Conservation (phyloP, 148 eudicot species). For the Rhododendron henanense region DNA sequence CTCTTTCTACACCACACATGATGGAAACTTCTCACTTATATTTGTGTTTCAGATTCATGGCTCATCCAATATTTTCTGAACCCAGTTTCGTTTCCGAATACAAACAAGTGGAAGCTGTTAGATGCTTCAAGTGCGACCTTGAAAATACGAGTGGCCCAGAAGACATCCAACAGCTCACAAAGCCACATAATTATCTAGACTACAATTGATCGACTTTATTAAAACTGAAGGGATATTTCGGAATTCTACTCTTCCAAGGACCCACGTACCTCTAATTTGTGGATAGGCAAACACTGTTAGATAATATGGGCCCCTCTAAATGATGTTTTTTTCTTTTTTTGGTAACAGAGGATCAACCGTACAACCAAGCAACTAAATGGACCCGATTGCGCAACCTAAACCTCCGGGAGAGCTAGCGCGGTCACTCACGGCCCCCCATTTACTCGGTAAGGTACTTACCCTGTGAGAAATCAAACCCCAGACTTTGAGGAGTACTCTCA, state of each 20-base stretch:
- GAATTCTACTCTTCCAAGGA: background rate
- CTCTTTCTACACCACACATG: too few relatives aligned
- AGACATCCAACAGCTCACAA: background rate
- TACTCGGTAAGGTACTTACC: too few relatives aligned
- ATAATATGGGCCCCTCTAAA: background rate
- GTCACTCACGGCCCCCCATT: too few relatives aligned
- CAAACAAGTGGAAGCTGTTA: background rate
- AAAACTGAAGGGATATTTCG: background rate
- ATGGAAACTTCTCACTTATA: too few relatives aligned
- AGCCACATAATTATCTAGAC: background rate
- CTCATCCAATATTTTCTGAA: background rate
- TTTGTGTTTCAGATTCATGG: background rate
- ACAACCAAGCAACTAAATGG: too few relatives aligned
- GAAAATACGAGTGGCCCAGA: background rate
- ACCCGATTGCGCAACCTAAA: too few relatives aligned
- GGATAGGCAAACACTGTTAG: constrained; percentile 4
- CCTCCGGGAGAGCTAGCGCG: too few relatives aligned
- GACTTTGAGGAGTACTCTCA: too few relatives aligned
- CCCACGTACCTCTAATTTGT: background rate
- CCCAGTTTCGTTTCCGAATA: background rate
- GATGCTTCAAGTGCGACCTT: background rate
- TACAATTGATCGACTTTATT: too few relatives aligned
- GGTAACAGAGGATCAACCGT: too few relatives aligned
- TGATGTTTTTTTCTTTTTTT: too few relatives aligned
- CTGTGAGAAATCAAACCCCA: too few relatives aligned